Base-by-base conservation (phyloP, 768 basidiomycete species). In the Auricularia sp. region DNA sequence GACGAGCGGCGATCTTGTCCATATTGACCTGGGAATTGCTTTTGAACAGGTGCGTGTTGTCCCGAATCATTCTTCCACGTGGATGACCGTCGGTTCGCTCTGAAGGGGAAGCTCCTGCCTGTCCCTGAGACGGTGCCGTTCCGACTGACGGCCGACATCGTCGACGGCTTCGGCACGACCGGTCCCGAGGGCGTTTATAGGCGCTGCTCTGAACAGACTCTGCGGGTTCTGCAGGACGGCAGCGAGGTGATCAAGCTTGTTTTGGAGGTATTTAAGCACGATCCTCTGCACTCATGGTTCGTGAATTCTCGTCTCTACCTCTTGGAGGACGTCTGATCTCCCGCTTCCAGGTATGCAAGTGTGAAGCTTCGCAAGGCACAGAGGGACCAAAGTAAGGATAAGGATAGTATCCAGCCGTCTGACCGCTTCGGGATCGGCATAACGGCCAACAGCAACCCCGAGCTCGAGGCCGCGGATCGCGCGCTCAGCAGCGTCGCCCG, bases 21-120 rank as follows among this genome's bases (percentile, higher is more conserved):
- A 97, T 72, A 99, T 99, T 62, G 96, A 99, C 74, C 79, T 98
- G 1, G 96, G 96, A 1, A 93, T 98, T 65, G 93, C 94, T 0
- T 98, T 99, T 74, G 97, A 97, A 66, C 92, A 93, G 78, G 93
- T 91, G 66, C 68, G 80, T 34, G 33, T 29, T 29, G 29, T 29
- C 29, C 29, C 29, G 29, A 29, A 36, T 51, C 61, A 33, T 60
- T 51, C 3, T 35, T 56, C 44, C 34, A 12, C 65, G 12, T 53
- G 61, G 42, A 62, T 62, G 67, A 39, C 61, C 62, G 21, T 66
- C 16, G 12, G 23, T 44, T 3, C 18, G 3, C 53, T 42, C 16
- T 18, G 42, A 67, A 97, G 92, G 96, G 96, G 3, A 90, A 88
- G 71, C 76, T 84, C 5, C 79, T 98, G 2, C 77, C 75, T 0